Percentiles rank a stretch among this genome's conserved stretches.
These are phyloP conservation scores for Talaromyces sp. DNA, from an alignment of 2,329 filamentous ascomycete genomes.

Conservation along the genomic window DNA sequence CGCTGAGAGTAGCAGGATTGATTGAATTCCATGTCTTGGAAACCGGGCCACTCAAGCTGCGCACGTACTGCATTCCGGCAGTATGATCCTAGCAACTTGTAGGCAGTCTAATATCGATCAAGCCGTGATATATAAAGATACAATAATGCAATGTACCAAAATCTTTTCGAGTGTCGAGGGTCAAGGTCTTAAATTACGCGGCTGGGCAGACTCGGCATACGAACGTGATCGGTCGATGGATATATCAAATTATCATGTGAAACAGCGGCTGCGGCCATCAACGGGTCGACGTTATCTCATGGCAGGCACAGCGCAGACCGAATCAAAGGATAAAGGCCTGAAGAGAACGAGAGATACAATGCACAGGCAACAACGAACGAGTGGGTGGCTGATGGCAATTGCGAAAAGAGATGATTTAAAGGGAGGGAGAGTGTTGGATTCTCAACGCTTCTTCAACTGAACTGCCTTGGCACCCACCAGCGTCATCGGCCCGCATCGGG, in stretches of 20 bases:
- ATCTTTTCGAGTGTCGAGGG: not conserved
- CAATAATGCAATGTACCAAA: not conserved
- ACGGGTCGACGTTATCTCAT: conserved; percentile 4
- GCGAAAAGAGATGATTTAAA: not conserved
- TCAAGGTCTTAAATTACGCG: conserved; percentile 7
- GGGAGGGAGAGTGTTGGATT: conserved; percentile 12
- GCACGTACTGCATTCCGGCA: conserved; percentile 87
- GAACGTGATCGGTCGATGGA: conserved; percentile 1
- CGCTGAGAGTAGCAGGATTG: conserved; percentile 94
- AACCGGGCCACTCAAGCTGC: conserved; percentile 90
- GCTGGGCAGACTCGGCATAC: conserved; percentile 17
- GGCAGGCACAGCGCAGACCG: not conserved
- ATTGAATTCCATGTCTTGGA: conserved; percentile 99
- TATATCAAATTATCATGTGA: conserved; percentile 13
- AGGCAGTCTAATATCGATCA: conserved; percentile 19
- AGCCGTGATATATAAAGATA: conserved; percentile 5
- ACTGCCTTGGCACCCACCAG: conserved; percentile 5
- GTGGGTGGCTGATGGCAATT: not conserved
- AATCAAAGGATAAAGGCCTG: not conserved
- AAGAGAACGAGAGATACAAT: not conserved
- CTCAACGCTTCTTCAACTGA: conserved; percentile 17
- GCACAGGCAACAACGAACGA: not conserved
- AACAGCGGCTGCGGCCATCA: conserved; percentile 9
- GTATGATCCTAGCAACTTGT: not conserved
- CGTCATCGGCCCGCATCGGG: conserved; percentile 18